phyloP scores from a whole-genome alignment of 441 rosid species.

The Erysimum pusillum region DNA sequence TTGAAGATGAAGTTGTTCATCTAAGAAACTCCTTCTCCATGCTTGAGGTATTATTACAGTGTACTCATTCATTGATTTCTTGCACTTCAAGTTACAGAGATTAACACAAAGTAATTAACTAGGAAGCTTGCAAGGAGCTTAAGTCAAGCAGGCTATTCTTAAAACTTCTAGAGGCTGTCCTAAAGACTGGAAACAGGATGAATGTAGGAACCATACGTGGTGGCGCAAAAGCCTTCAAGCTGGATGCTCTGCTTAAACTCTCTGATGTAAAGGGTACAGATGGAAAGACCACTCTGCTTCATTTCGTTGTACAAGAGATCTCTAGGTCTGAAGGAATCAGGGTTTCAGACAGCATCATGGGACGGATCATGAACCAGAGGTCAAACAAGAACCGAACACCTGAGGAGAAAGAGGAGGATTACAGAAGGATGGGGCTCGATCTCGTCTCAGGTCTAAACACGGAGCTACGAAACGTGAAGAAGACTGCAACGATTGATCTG shows the following conservation, averaged over 20 bases:
- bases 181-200: slow-evolving; percentile 96
- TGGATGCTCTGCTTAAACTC: slow-evolving; percentile 89
- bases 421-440: slow-evolving; percentile 90
- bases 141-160: slow-evolving; percentile 90
- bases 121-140: slow-evolving; percentile 99
- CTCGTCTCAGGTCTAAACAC: slow-evolving; percentile 83
- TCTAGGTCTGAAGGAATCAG: slow-evolving; percentile 88
- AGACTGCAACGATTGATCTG: slow-evolving; percentile 85
- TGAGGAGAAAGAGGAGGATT: slow-evolving; percentile 87
- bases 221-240: slow-evolving; percentile 95
- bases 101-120: slow-evolving; percentile 24
- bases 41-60: slow-evolving; percentile 72
- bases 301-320: slow-evolving; percentile 93
- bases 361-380: slow-evolving; percentile 72
- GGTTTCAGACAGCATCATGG: slow-evolving; percentile 91
- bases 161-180: slow-evolving; percentile 90
- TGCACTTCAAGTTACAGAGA: slow-evolving; percentile 35
- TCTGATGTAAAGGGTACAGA: slow-evolving; percentile 95
- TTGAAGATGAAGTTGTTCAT: slow-evolving; percentile 89
- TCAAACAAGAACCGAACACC: slow-evolving; percentile 59
- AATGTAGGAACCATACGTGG: slow-evolving; percentile 95
- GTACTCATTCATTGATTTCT: neutral
- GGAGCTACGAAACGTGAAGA: slow-evolving; percentile 90
- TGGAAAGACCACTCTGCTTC: slow-evolving; percentile 88
- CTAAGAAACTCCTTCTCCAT: slow-evolving; percentile 88